Base-by-base conservation (phyloP, 2,329 filamentous ascomycete species). In the Colletotrichum sp. region DNA sequence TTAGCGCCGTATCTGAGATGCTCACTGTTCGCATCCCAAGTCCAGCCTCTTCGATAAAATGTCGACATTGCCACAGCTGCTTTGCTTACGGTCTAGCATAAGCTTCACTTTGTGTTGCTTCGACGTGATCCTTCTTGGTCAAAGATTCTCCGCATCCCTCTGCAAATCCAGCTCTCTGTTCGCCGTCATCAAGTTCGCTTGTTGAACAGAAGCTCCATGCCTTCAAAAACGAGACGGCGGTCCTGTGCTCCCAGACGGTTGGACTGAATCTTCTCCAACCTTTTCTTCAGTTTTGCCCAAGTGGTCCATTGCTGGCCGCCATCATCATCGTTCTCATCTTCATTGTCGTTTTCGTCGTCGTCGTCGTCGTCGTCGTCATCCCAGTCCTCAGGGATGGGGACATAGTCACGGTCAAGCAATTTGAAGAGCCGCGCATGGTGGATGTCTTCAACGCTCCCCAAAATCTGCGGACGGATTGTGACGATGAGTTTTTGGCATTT, bases 211-310 rank as follows among this genome's bases (percentile, higher is more conserved):
- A 52, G 44, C 44, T 52, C 44, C 44, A 52, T 52, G 44, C 44
- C 44, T 52, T 52, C 44, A 24, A 52, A 52, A 1, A 52, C 44
- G 0, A 52, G 44, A 52, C n/a, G 44, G 10, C 44, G 44, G 6
- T 21, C 44, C 6, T 52, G 44, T 24, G n/a, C 0, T 13, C 2
- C 0, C 44, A 52, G 2, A 2, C n/a, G 2, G n/a, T 1, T 2
- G n/a, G 44, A 52, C 1, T 52, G 44, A 1, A 52, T 52, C 1
- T 52, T 52, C 44, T 52, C 6, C 44, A 52, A 2, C 5, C 3
- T 52, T 52, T 52, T 24, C 44, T 52, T 52, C 2, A 52, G 44
- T 52, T 2, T 52, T 1, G 6, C 44, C 44, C 44, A 52, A 21
- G 44, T 21, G n/a, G 6, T 0, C 5, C 44, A 3, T 49, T 5